These are phyloP conservation scores for Lindgomyces ingoldianus DNA, from an alignment of 495 filamentous ascomycete genomes.

Conservation along the genomic window DNA sequence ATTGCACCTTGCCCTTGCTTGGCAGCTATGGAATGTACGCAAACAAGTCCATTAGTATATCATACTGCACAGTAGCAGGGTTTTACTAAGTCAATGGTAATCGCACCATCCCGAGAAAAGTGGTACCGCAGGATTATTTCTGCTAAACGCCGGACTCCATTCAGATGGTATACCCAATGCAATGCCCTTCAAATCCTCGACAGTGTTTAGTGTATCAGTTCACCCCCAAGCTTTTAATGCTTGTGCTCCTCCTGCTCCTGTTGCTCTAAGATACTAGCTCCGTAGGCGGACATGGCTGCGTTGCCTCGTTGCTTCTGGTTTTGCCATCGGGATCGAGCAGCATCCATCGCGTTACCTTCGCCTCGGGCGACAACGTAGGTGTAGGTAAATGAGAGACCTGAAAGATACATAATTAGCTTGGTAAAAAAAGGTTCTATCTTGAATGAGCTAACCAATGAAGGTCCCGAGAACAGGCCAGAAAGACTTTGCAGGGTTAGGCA, in stretches of 20 bases:
- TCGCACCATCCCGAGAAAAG: no score
- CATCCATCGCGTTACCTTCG: conserved; percentile 25
- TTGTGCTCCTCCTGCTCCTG: neutral
- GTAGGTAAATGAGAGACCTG: conserved; percentile 28
- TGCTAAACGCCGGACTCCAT: neutral
- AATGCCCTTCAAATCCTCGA: no score
- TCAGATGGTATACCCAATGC: neutral
- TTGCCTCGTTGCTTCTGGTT: conserved; percentile 22
- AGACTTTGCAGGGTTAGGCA: conserved; percentile 25
- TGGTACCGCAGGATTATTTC: no score
- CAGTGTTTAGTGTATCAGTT: no score
- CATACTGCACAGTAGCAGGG: no score
- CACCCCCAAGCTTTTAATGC: no score
- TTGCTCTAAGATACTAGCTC: neutral
- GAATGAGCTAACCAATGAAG: conserved; percentile 24
- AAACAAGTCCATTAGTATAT: no score
- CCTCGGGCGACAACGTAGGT: conserved; percentile 20
- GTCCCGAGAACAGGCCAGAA: conserved; percentile 21
- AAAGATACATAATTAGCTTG: neutral
- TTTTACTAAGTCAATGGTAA: no score
- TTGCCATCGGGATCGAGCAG: conserved; percentile 22
- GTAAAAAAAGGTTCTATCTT: neutral
- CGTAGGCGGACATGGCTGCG: conserved; percentile 18
- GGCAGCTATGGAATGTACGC: no score
- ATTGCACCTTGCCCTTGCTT: no score